Evolutionary conservation across 2,329 filamentous ascomycete genomes (phyloP).

Genomic region (Calonectria montana): DNA sequence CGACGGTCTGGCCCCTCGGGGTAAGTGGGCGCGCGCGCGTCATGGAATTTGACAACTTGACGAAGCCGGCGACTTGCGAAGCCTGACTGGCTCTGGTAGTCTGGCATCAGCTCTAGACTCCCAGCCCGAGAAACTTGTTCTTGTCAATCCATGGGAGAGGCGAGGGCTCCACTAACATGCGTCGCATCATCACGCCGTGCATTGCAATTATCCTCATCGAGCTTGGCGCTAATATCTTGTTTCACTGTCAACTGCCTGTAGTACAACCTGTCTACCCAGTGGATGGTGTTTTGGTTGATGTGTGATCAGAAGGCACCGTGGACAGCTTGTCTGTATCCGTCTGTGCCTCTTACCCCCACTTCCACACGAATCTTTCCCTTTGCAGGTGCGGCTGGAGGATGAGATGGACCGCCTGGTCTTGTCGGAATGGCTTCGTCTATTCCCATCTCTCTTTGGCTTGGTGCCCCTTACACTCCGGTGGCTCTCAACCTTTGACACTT

Average conservation of each 20-base stretch:
- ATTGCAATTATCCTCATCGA: slow-evolving; percentile 5
- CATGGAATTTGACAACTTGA: slow-evolving; percentile 24
- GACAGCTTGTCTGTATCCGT: background rate
- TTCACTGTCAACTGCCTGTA: slow-evolving; percentile 12
- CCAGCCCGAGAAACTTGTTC: slow-evolving; percentile 19
- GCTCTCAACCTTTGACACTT: background rate
- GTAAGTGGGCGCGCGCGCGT: slow-evolving; percentile 22
- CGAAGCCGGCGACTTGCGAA: slow-evolving; percentile 12
- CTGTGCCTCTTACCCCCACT: background rate
- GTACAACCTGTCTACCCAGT: background rate
- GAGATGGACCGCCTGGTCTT: background rate
- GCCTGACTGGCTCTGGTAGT: background rate
- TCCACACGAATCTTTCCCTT: background rate
- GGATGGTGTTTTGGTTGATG: background rate
- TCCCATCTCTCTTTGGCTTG: background rate
- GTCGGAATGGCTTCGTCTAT: background rate
- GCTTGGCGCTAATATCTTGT: slow-evolving; percentile 3
- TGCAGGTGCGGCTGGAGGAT: background rate
- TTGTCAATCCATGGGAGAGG: slow-evolving; percentile 10
- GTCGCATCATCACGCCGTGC: slow-evolving; percentile 13
- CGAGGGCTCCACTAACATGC: slow-evolving; percentile 16
- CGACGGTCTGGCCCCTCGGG: slow-evolving; percentile 15
- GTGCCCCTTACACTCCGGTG: background rate
- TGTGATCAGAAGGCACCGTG: slow-evolving; percentile 9
- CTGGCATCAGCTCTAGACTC: slow-evolving; percentile 18